These are phyloP conservation scores for Euphorbia celastroides DNA, from an alignment of 441 rosid genomes.

Conservation along the genomic window DNA sequence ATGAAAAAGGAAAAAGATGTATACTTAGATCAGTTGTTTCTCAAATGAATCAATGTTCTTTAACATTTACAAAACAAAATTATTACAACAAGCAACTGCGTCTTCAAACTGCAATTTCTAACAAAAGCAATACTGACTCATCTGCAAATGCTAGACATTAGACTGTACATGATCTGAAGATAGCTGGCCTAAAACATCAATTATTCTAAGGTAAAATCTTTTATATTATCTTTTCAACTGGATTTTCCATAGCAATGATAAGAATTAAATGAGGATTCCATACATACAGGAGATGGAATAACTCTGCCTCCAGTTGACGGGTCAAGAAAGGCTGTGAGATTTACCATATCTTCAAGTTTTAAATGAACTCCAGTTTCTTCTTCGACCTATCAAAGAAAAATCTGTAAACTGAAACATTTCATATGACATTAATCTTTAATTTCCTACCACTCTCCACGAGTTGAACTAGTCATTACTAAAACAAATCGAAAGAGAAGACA, in stretches of 20 bases:
- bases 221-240: background rate
- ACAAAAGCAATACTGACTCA: background rate
- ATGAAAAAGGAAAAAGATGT: conserved; percentile 1
- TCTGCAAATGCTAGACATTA: background rate
- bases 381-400: conserved; percentile 52
- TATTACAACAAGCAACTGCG: background rate
- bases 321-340: conserved; percentile 79
- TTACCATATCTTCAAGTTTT: conserved; percentile 67
- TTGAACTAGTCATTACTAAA: background rate
- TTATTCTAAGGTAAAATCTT: background rate
- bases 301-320: conserved; percentile 59
- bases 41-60: background rate
- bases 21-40: background rate
- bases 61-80: background rate
- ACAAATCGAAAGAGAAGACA: background rate
- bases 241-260: background rate
- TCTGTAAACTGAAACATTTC: conserved; percentile 6
- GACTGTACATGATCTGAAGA: background rate
- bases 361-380: conserved; percentile 81
- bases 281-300: conserved; percentile 74
- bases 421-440: background rate
- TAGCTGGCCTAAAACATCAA: background rate
- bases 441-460: background rate
- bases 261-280: conserved; percentile 7
- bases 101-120: background rate